Base-by-base conservation (phyloP, 129 eudicot genomes). In the Chrysanthemum makinoi region DNA sequence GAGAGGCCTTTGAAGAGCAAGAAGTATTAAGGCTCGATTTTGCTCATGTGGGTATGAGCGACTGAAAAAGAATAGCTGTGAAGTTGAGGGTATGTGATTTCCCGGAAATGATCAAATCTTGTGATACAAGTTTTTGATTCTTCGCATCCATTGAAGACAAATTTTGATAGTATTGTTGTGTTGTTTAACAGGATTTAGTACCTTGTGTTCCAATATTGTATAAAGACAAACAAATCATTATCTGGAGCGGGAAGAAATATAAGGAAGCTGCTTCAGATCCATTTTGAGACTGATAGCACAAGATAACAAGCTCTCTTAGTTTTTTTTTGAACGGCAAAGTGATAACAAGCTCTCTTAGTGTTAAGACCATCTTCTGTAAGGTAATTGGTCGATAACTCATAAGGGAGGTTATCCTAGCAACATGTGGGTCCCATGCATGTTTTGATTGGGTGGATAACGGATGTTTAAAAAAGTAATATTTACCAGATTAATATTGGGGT, bases 161-260 rank as follows among this genome's bases (percentile, higher is more conserved):
- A 75, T 30, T 62, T 51, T 59, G 39, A 28, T 57, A 19, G 7
- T 77, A 18, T n/a, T 6, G 5, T 35, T 43, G 13, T 44, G 62
- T 46, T 48, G 13, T 4, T 6, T 39, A 64, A 19, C 86, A 93
- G 96, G 98, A 93, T 82, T 76, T 89, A 74, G 93, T 93, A 61
- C 96, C 96, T 20, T 93, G 98, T 82, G 86, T 89, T 26, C 96
- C 98, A 19, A 80, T 93, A 69, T 79, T 89, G 87, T 87, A 83
- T 72, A 93, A 93, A 81, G 92, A 89, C 69, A 95, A 93, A 74
- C 98, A 92, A 63, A 78, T 92, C 22, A 83, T 92, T 66, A 81
- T 93, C 28, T 93, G 98, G 98, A 89, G 84, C 65, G 95, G 98
- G 70, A 85, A 80, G 64, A 72, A 63, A 72, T 69, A 68, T 51